Percentiles rank a stretch among this genome's conserved stretches.
Evolutionary conservation across 345 rosid genomes (phyloP).

Genomic region (Anastatica hierochuntica): DNA sequence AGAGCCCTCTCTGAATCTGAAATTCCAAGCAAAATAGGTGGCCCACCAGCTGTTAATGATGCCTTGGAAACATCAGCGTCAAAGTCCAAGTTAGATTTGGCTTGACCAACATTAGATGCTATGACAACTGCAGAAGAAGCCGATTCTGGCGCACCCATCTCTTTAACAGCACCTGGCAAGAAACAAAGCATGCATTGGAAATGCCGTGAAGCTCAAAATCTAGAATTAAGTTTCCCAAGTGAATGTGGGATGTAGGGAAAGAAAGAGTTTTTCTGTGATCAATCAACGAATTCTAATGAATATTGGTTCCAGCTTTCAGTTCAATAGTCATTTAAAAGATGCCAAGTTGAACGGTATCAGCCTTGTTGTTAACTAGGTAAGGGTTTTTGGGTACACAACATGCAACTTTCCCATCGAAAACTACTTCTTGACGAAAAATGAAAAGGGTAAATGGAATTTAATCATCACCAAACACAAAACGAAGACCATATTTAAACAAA

Average conservation of each 20-base stretch:
- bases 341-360: not conserved
- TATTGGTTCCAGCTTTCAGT: not conserved
- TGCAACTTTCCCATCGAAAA: not conserved
- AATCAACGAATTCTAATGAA: not conserved
- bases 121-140: constrained; percentile 8
- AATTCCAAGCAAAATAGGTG: constrained; percentile 39
- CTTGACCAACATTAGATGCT: constrained; percentile 11
- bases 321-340: not conserved
- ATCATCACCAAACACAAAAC: too few relatives aligned
- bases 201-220: constrained; percentile 22
- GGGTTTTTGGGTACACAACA: not conserved
- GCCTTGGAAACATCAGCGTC: constrained; percentile 32
- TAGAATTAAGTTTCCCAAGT: not conserved
- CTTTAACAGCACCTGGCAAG: constrained; percentile 18
- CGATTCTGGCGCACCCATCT: constrained; percentile 1
- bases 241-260: not conserved
- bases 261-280: too few relatives aligned
- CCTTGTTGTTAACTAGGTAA: not conserved
- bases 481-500: too few relatives aligned
- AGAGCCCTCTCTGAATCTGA: constrained; percentile 32
- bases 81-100: constrained; percentile 13
- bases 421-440: too few relatives aligned
- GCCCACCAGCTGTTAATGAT: constrained; percentile 44
- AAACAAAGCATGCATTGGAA: too few relatives aligned
- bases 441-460: too few relatives aligned